Evolutionary conservation across 306 rosid genomes (phyloP), one percentile per base, ranked within the genome.

Genomic region (Cicer yamashitae): DNA sequence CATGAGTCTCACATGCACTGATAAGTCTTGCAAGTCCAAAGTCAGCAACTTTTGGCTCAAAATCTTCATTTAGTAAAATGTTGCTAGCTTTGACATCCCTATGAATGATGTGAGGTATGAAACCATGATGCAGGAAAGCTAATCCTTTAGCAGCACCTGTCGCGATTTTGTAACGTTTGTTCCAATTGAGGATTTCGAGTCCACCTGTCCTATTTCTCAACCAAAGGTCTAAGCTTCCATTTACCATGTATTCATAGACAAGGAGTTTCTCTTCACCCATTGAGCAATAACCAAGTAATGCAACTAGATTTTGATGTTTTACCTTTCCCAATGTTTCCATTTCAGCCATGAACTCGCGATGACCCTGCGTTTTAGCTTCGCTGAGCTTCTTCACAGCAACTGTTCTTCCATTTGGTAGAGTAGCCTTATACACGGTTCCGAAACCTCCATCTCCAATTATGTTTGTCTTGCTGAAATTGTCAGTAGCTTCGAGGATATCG

Each of bases 301-400:
- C 80, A 39, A 96, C 98, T 1, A 96, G 96, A 48, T 96, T 96
- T 37, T 84, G 87, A 82, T 96, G 99, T 86, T 92, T 92, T 54
- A 96, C 98, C 86, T 96, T 96, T 50, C 99, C 99, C 47, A 96
- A 74, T 51, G 99, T 96, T 77, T 96, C 99, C 99, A 96, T 96
- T 85, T 96, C 99, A 2, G 99, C 99, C 13, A 88, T 87, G 65
- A 96, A 96, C 76, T 96, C 99, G 0, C 99, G 89, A 13, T 90
- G 90, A 17, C 99, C 99, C 84, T 96, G 99, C 8, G 96, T 90
- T 82, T 96, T 96, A 12, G 94, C 94, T 76, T 92, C 97, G 8
- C 96, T 92, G 10, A 96, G 90, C 87, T 96, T 96, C 89, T 96
- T 96, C 40, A 96, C 93, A 8, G 99, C 99, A 40, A 90, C 99